Evolutionary conservation across 2,329 filamentous ascomycete genomes (phyloP).

Genomic region (Pseudogymnoascus sp.): DNA sequence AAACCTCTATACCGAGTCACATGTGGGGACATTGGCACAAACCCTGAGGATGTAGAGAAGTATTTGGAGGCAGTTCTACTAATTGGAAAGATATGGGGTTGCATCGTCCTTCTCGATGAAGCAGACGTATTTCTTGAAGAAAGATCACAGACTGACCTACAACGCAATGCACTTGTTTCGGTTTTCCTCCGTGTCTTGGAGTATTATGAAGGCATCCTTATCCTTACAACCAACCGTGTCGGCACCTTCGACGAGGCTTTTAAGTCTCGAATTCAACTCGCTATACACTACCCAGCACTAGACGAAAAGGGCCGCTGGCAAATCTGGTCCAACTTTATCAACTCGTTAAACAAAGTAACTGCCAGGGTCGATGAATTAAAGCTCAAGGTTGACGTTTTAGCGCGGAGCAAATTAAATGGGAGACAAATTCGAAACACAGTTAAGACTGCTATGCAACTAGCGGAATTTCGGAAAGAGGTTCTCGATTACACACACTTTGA

Average conservation of each 20-base stretch:
- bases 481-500: too few relatives aligned
- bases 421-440: conserved; percentile 28
- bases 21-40: conserved; percentile 62
- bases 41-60: conserved; percentile 55
- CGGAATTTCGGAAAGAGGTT: neutral
- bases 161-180: neutral
- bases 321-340: conserved; percentile 20
- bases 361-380: conserved; percentile 3
- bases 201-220: conserved; percentile 32
- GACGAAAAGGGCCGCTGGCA: conserved; percentile 16
- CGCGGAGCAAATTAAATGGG: conserved; percentile 22
- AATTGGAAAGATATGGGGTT: conserved; percentile 20
- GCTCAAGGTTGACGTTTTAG: conserved; percentile 9
- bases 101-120: conserved; percentile 11
- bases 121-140: conserved; percentile 13
- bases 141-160: neutral
- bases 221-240: conserved; percentile 32
- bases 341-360: neutral
- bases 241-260: conserved; percentile 32
- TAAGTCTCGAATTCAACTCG: conserved; percentile 27
- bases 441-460: conserved; percentile 21
- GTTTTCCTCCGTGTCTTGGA: conserved; percentile 33
- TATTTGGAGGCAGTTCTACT: conserved; percentile 19
- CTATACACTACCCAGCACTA: conserved; percentile 23
- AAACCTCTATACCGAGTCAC: conserved; percentile 44